Evolutionary conservation across 2,329 filamentous ascomycete species (phyloP).

Genomic region (Cordyceps militaris): DNA sequence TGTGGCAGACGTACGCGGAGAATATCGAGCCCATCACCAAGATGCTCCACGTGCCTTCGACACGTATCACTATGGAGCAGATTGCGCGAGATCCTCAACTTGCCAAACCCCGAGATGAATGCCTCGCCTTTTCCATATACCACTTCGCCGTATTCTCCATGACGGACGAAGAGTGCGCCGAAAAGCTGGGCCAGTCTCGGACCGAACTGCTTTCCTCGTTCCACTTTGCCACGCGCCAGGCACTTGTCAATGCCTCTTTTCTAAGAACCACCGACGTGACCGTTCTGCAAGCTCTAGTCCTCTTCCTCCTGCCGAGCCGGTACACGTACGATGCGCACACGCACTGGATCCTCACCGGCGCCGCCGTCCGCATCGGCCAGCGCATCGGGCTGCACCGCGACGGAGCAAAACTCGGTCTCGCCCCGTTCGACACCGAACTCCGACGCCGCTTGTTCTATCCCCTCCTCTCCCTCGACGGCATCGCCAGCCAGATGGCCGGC

Average conservation of each 20-base stretch:
- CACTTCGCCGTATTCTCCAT: constrained; percentile 33
- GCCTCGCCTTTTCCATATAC: constrained; percentile 38
- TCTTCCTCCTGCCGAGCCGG: constrained; percentile 37
- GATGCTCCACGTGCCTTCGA: constrained; percentile 22
- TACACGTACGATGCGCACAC: constrained; percentile 45
- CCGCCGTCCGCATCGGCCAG: constrained; percentile 56
- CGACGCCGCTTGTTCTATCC: constrained; percentile 62
- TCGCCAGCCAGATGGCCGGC: constrained; percentile 50
- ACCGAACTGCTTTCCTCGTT: constrained; percentile 29
- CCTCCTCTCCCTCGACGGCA: constrained; percentile 50
- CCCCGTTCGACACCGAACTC: constrained; percentile 60
- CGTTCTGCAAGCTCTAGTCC: constrained; percentile 45
- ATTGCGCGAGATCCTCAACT: constrained; percentile 16
- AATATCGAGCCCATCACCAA: constrained; percentile 22
- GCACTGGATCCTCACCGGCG: constrained; percentile 53
- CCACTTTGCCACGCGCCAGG: constrained; percentile 36
- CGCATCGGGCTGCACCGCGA: constrained; percentile 62
- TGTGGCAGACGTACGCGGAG: constrained; percentile 21
- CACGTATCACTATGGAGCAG: constrained; percentile 16
- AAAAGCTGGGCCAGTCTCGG: constrained; percentile 30
- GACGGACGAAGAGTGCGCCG: constrained; percentile 33
- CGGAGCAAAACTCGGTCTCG: constrained; percentile 46
- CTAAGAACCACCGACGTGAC: constrained; percentile 44
- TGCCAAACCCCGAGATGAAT: constrained; percentile 26
- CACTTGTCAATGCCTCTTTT: constrained; percentile 43